These are phyloP conservation scores for Xylaria multiplex DNA, from an alignment of 2,329 filamentous ascomycete species.

Conservation along the genomic window DNA sequence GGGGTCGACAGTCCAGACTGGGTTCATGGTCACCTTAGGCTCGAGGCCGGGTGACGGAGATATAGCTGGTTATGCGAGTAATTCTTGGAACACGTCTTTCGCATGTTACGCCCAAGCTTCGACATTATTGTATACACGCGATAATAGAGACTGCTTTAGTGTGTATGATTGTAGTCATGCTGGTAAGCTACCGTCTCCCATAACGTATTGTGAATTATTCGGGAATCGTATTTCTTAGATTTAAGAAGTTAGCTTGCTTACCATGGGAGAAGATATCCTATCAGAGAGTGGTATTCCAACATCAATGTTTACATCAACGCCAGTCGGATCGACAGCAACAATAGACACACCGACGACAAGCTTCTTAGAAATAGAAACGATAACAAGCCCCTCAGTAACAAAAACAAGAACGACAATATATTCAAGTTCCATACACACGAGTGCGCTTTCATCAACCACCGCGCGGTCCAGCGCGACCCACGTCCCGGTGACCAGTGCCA, in stretches of 20 bases:
- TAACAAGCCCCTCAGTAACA: not conserved
- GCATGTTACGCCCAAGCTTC: conserved; percentile 15
- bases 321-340: not conserved
- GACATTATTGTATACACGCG: conserved; percentile 7
- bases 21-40: conserved; percentile 16
- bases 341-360: not conserved
- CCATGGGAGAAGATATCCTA: not conserved
- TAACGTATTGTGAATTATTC: not conserved
- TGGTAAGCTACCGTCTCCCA: not conserved
- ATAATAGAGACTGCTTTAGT: conserved; percentile 11
- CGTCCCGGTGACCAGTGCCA: not conserved
- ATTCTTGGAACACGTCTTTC: conserved; percentile 14
- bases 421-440: not conserved
- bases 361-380: not conserved
- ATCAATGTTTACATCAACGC: not conserved
- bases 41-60: conserved; percentile 8
- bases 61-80: conserved; percentile 21
- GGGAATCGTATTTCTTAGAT: not conserved
- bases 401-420: not conserved
- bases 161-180: conserved; percentile 23
- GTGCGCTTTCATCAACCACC: not conserved
- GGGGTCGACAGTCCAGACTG: conserved; percentile 8
- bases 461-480: not conserved
- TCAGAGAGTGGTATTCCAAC: not conserved
- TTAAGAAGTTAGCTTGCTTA: not conserved